Percentiles rank a stretch among this genome's conserved stretches.
Evolutionary conservation across 805 yeast genomes (phyloP).

Genomic region (Naumovozyma baii): DNA sequence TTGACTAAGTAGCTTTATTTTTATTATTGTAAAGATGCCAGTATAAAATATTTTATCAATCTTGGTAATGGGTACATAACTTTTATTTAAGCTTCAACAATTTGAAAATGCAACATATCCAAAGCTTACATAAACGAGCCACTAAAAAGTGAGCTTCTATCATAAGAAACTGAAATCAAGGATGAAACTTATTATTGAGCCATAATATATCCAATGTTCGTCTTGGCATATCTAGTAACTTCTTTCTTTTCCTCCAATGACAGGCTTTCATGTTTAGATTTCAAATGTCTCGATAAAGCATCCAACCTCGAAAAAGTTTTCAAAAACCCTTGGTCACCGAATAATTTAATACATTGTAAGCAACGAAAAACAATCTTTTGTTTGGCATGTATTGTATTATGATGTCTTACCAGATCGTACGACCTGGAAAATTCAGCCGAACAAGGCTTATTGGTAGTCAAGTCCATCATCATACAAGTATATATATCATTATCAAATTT

Average conservation of each 20-base stretch:
- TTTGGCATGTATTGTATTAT: slow-evolving; percentile 87
- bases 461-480: slow-evolving; percentile 10
- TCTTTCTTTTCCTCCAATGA: slow-evolving; percentile 49
- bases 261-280: slow-evolving; percentile 67
- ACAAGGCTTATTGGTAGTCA: slow-evolving; percentile 20
- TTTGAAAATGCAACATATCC: too few species aligned
- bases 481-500: slow-evolving; percentile 1
- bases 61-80: too few species aligned
- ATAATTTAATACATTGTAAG: slow-evolving; percentile 54
- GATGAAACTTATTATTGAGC: neutral
- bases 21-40: too few species aligned
- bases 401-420: slow-evolving; percentile 88
- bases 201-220: slow-evolving; percentile 49
- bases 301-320: slow-evolving; percentile 89
- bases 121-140: too few species aligned
- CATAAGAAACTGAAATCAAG: too few species aligned
- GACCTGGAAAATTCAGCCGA: slow-evolving; percentile 70
- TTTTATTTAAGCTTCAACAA: too few species aligned
- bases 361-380: slow-evolving; percentile 79
- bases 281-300: slow-evolving; percentile 85
- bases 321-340: slow-evolving; percentile 35
- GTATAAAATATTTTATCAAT: too few species aligned
- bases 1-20: too few species aligned
- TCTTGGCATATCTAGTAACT: slow-evolving; percentile 65
- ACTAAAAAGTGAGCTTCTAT: too few species aligned